Base-by-base conservation (phyloP, 495 filamentous ascomycete genomes). In the Aspergillus bridgeri region DNA sequence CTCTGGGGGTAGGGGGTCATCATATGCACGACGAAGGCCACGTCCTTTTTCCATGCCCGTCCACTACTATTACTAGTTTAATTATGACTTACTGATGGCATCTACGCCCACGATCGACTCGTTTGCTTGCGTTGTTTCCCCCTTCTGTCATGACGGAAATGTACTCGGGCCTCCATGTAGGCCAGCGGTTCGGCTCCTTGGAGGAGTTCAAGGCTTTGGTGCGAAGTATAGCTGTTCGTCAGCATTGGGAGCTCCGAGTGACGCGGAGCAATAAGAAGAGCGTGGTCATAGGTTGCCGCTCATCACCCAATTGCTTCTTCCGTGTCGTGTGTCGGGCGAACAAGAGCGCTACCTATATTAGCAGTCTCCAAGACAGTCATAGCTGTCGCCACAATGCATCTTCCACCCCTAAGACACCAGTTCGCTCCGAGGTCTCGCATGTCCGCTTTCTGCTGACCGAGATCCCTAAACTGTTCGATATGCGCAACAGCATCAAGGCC, bases 231-330 rank as follows among this genome's bases (percentile, higher is more conserved):
- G 77, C 75, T 15, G 74, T 79, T 25, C 62, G 74, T 19, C 75
- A 79, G 50, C 74, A 79, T 56, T 79, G 75, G 75, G 74, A 79
- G 59, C 70, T 79, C 42, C 73, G 75, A 25, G 75, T 77, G 24
- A 70, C 69, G 50, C 67, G 75, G 33, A 79, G 74, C 67, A 77
- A 77, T 56, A 77, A 77, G 63, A 77, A 79, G 51, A 79, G 75
- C 38, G 75, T 79, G 44, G 75, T 79, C 8, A 70, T 77, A 53
- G 73, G 74, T 19, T 79, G 75, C 60, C 70, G 74, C 43, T 77
- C 75, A 11, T 71, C 66, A 17, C 55, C 60, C 59, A 76, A 72
- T 68, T 77, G 75, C 60, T 75, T 65, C 58, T 79, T 77, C 53
- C 75, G 75, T 19, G 75, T 76, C 23, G 75, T 77, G 54, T 78